These are phyloP conservation scores for Venturia oleaginea DNA, from an alignment of 2,329 filamentous ascomycete genomes.

Conservation along the genomic window DNA sequence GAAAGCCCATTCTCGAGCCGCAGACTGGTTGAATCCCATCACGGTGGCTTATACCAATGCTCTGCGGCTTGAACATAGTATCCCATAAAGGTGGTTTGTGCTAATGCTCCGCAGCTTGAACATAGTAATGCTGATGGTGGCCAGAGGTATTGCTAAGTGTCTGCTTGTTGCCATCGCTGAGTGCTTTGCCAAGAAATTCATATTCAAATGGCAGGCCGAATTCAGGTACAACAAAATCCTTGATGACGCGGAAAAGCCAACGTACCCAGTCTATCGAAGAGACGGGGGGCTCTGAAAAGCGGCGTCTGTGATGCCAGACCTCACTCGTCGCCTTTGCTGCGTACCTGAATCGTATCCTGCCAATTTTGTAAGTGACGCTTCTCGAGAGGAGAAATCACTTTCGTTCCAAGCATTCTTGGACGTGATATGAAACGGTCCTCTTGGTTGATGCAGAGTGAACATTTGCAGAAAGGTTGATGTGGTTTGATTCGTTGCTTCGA, in stretches of 20 bases:
- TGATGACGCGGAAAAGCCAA: not conserved
- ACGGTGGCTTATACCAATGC: not conserved
- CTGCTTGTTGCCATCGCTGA: not conserved
- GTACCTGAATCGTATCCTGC: not conserved
- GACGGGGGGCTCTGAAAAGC: not conserved
- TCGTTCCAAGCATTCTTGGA: not conserved
- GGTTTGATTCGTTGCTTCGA: not conserved
- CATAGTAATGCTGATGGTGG: not conserved
- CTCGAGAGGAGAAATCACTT: not conserved
- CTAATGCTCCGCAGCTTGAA: not conserved
- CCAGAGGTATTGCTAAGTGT: not conserved
- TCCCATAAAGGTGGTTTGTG: not conserved
- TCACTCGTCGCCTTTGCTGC: not conserved
- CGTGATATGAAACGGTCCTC: not conserved
- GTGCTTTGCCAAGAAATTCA: too few relatives aligned
- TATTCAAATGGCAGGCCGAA: too few relatives aligned
- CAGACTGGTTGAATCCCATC: not conserved
- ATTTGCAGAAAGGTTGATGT: not conserved
- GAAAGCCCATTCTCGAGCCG: not conserved
- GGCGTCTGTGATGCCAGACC: not conserved
- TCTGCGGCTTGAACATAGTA: not conserved
- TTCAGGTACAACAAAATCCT: not conserved
- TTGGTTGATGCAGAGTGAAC: not conserved
- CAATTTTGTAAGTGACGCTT: not conserved
- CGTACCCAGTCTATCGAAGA: not conserved